A percentile compares a stretch with the other conserved stretches of the same genome.
Evolutionary conservation across 2,329 filamentous ascomycete genomes (phyloP).

Genomic region (Trichoderma aggressivum): DNA sequence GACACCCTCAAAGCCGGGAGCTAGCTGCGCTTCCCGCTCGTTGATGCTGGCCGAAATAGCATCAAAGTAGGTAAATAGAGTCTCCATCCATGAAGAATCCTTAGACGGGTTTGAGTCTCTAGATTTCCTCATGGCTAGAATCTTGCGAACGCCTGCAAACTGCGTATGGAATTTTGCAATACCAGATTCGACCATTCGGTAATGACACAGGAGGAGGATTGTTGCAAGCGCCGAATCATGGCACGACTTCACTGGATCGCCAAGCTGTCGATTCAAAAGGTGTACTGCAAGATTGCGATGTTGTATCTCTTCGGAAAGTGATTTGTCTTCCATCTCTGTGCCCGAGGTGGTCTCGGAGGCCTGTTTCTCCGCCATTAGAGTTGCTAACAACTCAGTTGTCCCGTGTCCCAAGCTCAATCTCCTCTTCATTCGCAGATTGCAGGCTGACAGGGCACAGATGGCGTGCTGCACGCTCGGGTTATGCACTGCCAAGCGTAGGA

Average conservation of each 20-base stretch:
- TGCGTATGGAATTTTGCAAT: constrained; percentile 92
- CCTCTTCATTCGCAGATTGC: constrained; percentile 84
- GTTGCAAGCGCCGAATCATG: constrained; percentile 87
- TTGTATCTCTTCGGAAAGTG: constrained; percentile 75
- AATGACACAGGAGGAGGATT: constrained; percentile 82
- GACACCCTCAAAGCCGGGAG: constrained; percentile 60
- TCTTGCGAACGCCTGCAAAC: constrained; percentile 88
- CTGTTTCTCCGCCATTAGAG: constrained; percentile 46
- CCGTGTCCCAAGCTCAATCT: constrained; percentile 61
- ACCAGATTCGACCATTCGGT: constrained; percentile 89
- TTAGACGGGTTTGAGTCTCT: constrained; percentile 51
- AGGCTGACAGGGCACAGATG: constrained; percentile 82
- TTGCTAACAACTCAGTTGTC: constrained; percentile 48
- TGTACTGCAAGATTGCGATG: constrained; percentile 77
- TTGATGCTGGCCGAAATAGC: constrained; percentile 90
- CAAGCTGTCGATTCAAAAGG: constrained; percentile 78
- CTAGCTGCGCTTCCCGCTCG: constrained; percentile 80
- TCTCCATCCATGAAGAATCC: constrained; percentile 85
- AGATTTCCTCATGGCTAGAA: constrained; percentile 65
- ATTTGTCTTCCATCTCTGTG: constrained; percentile 57
- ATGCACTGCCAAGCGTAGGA: constrained; percentile 71
- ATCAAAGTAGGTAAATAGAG: constrained; percentile 92
- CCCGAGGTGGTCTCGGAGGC: constrained; percentile 44
- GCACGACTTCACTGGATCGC: constrained; percentile 68
- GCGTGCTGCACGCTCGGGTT: constrained; percentile 88